Evolutionary conservation across 805 yeast species (phyloP).

Genomic region (Ogataea nakhonphanomensis): DNA sequence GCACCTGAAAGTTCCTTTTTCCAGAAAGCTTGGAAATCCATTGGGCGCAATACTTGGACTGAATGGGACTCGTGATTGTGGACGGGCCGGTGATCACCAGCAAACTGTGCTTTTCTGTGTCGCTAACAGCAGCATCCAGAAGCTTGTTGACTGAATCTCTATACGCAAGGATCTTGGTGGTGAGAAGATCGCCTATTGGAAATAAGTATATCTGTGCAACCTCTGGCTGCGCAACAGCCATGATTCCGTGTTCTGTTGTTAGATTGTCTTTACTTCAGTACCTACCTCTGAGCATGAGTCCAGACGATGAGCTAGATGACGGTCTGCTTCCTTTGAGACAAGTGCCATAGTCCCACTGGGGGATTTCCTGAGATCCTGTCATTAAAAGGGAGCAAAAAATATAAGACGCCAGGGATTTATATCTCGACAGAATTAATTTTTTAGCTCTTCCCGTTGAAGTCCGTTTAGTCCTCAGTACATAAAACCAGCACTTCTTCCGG

Average conservation of each 20-base stretch:
- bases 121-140: slow-evolving; percentile 7
- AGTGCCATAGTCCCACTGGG: slow-evolving; percentile 31
- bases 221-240: slow-evolving; percentile 42
- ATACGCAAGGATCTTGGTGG: slow-evolving; percentile 31
- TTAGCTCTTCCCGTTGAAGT: too few species aligned
- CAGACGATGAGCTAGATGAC: slow-evolving; percentile 26
- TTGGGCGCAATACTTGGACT: slow-evolving; percentile 39
- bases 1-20: slow-evolving; percentile 15
- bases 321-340: slow-evolving; percentile 15
- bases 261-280: neutral
- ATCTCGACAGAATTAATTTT: neutral
- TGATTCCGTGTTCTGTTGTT: slow-evolving; percentile 32
- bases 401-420: neutral
- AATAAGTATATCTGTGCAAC: slow-evolving; percentile 39
- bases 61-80: slow-evolving; percentile 29
- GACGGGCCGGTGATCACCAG: slow-evolving; percentile 42
- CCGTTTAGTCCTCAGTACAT: too few species aligned
- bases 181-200: slow-evolving; percentile 33
- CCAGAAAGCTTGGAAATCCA: slow-evolving; percentile 35
- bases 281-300: slow-evolving; percentile 24
- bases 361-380: slow-evolving; percentile 14
- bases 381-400: slow-evolving; percentile 1
- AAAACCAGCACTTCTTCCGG: neutral
- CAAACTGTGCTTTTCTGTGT: slow-evolving; percentile 12
- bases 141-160: slow-evolving; percentile 28